A percentile compares a stretch with the other conserved stretches of the same genome.
phyloP scores from a whole-genome alignment of 257 asterid genomes.

The Schizonepeta tenuifolia region DNA sequence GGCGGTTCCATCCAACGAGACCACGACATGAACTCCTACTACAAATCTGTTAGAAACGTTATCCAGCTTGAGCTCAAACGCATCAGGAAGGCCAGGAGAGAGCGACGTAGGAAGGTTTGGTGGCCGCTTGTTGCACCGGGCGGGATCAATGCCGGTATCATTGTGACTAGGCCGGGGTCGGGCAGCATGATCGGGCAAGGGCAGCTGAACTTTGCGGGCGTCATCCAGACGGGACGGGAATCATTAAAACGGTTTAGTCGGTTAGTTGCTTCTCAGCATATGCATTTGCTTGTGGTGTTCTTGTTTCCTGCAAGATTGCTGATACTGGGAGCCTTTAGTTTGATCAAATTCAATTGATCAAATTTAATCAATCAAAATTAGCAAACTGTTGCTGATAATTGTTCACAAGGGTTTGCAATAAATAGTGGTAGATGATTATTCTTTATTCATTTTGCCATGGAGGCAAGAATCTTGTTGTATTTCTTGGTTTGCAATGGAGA shows the following conservation, averaged over 20 bases:
- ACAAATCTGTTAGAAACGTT: slow-evolving; percentile 62
- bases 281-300: slow-evolving; percentile 80
- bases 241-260: slow-evolving; percentile 67
- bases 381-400: slow-evolving; percentile 25
- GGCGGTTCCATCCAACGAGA: slow-evolving; percentile 87
- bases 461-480: slow-evolving; percentile 28
- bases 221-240: slow-evolving; percentile 61
- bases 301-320: slow-evolving; percentile 72
- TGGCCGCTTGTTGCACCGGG: slow-evolving; percentile 63
- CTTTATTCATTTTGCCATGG: slow-evolving; percentile 57
- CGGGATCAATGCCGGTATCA: slow-evolving; percentile 49
- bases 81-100: slow-evolving; percentile 58
- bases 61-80: slow-evolving; percentile 71
- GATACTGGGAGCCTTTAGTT: slow-evolving; percentile 51
- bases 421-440: slow-evolving; percentile 51
- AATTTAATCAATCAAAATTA: background rate
- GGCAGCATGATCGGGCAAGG: slow-evolving; percentile 46
- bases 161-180: slow-evolving; percentile 43
- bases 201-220: slow-evolving; percentile 59
- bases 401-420: slow-evolving; percentile 30
- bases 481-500: slow-evolving; percentile 48
- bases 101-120: slow-evolving; percentile 61
- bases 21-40: slow-evolving; percentile 83
- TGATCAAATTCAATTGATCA: slow-evolving; percentile 44
- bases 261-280: slow-evolving; percentile 72